Conservation (phyloP, 2,329 filamentous ascomycete genomes). For the Bipolaris gigantea region DNA sequence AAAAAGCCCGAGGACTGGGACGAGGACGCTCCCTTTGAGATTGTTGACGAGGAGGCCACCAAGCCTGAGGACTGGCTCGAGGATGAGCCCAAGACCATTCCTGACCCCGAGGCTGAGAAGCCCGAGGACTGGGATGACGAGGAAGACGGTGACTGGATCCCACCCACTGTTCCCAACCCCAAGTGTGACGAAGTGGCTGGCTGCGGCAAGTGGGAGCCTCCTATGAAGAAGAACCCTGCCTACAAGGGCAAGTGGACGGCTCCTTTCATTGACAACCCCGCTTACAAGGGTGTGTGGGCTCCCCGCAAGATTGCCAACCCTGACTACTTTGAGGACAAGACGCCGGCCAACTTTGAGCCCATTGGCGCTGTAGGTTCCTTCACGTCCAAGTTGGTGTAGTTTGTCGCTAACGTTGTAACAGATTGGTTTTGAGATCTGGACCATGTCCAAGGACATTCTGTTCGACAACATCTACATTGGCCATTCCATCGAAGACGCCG, state of each 20-base stretch:
- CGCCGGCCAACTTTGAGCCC: constrained; percentile 92
- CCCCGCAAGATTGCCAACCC: constrained; percentile 98
- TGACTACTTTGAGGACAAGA: constrained; percentile 95
- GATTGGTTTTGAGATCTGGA: constrained; percentile 99
- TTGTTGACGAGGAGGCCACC: constrained; percentile 88
- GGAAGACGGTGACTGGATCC: constrained; percentile 96
- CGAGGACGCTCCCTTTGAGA: constrained; percentile 95
- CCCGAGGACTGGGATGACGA: constrained; percentile 99
- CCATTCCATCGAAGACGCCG: constrained; percentile 90
- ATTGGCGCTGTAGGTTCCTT: constrained; percentile 82
- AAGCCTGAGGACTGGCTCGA: constrained; percentile 97
- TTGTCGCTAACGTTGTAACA: constrained; percentile 42
- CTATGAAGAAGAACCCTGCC: constrained; percentile 88
- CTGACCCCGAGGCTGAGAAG: constrained; percentile 95
- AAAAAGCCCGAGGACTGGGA: constrained; percentile 99
- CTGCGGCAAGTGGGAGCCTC: constrained; percentile 89
- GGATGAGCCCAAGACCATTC: constrained; percentile 76
- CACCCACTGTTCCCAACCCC: constrained; percentile 89
- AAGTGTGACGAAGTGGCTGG: constrained; percentile 93
- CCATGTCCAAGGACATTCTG: constrained; percentile 98
- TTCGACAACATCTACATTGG: constrained; percentile 99
- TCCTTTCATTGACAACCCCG: constrained; percentile 92
- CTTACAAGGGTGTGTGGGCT: constrained; percentile 94
- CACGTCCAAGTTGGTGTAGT: not conserved
- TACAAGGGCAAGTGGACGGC: constrained; percentile 99